Evolutionary conservation across 2,329 filamentous ascomycete genomes (phyloP), one percentile per base, ranked within the genome.

Genomic region (Aphanoascus verrucosus): DNA sequence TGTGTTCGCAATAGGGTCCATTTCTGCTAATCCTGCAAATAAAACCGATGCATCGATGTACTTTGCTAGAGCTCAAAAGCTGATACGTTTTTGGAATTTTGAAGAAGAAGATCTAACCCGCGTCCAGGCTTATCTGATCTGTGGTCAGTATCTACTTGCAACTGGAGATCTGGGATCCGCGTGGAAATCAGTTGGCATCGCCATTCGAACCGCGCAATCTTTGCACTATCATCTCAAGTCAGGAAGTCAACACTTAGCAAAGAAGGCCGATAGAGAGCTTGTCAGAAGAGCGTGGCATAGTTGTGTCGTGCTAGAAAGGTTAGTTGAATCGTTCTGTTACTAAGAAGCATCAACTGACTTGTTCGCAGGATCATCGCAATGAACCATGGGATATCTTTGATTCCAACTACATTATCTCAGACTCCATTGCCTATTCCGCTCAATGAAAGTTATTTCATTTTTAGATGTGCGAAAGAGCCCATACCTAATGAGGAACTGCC

Each of bases 241-340:
- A 5, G 56, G 51, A 20, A 61, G 57, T 17, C 60, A 58, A 5
- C 56, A 59, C 50, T 35, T 54, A 9, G 31, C 52, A 19, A 17
- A 37, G 3, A 57, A 60, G 48, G 52, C 50, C 9, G 53, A 57
- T 34, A 59, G 53, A 31, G 62, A 64, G 49, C 55, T 63, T 11
- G 47, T 49, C 9, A 60, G 59, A 37, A 58, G 58, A 45, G 49
- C 64, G n/a, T 64, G 62, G 62, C 61, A 64, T 51, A 59, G 62
- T 42, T 59, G 56, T 19, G 52, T 62, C 43, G 56, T 64, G 14
- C 40, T 63, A 38, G 60, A 64, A 51, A 57, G 57, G 45, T 60
- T 38, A 28, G 55, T 49, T 11, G 20, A 11, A 20, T 14, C 2
- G 11, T 15, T 44, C 15, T 7, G 23, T 28, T 28, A 28, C 7